Evolutionary conservation across 2,329 filamentous ascomycete species (phyloP).

Genomic region (Rutstroemia sp.): DNA sequence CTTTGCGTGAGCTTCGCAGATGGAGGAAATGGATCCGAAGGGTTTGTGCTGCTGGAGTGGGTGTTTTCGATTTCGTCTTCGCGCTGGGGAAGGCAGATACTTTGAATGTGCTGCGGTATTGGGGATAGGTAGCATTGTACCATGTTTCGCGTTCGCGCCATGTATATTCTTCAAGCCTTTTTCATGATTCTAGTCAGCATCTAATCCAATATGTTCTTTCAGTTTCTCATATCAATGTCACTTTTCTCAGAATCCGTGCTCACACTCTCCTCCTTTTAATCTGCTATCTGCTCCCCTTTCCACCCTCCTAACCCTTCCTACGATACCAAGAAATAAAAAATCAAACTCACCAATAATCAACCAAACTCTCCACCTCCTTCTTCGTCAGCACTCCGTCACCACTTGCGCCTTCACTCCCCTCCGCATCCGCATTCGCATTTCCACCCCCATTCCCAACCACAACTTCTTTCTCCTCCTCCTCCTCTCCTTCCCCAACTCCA

Average conservation of each 20-base stretch:
- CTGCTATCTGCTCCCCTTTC: background rate
- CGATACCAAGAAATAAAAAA: background rate
- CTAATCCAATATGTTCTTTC: background rate
- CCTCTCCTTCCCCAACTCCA: background rate
- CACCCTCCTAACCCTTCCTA: background rate
- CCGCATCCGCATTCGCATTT: background rate
- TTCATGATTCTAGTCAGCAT: background rate
- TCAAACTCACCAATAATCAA: slow-evolving; percentile 53
- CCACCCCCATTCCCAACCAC: background rate
- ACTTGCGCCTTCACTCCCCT: slow-evolving; percentile 38
- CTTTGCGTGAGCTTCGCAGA: slow-evolving; percentile 41
- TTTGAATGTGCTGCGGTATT: slow-evolving; percentile 47
- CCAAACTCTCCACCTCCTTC: slow-evolving; percentile 51
- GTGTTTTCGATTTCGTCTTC: slow-evolving; percentile 27
- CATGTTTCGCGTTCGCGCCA: slow-evolving; percentile 53
- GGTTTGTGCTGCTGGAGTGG: slow-evolving; percentile 21
- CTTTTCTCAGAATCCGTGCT: no score
- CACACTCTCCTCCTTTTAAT: no score
- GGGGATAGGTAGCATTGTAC: slow-evolving; percentile 53
- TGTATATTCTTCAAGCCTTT: slow-evolving; percentile 58
- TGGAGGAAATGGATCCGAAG: slow-evolving; percentile 61
- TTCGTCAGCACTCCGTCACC: slow-evolving; percentile 48
- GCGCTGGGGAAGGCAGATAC: slow-evolving; percentile 30
- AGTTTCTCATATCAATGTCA: background rate
- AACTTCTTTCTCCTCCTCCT: background rate